Conservation (phyloP, 176 grass and related monocot species). For the Hsuehochloa calcarea region DNA sequence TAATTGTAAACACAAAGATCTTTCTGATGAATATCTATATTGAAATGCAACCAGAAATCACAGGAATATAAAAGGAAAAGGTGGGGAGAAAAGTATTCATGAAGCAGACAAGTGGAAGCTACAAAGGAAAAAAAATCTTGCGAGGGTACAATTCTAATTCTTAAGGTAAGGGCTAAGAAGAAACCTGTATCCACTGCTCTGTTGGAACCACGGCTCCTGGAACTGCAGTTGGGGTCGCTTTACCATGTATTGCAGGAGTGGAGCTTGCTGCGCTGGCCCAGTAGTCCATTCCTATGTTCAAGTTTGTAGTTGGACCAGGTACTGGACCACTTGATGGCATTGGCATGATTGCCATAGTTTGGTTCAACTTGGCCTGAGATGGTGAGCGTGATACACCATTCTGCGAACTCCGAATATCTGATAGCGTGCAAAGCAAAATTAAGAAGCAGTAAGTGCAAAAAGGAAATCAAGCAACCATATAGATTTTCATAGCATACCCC, state of each 20-base stretch:
- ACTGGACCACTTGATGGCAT: constrained; percentile 59
- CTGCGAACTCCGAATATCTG: constrained; percentile 57
- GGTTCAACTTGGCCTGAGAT: constrained; percentile 54
- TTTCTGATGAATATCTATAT: neutral
- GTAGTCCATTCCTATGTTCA: constrained; percentile 92
- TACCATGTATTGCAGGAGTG: constrained; percentile 48
- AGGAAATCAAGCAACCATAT: neutral
- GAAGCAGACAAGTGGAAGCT: neutral
- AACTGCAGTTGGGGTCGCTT: constrained; percentile 43
- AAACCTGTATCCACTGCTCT: constrained; percentile 87
- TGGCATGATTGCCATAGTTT: constrained; percentile 51
- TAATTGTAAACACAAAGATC: constrained; percentile 6
- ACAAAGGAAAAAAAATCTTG: constrained; percentile 17
- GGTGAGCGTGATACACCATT: constrained; percentile 55
- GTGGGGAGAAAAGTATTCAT: neutral
- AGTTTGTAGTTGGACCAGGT: constrained; percentile 64
- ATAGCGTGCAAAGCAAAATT: constrained; percentile 31
- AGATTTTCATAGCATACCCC: constrained; percentile 49
- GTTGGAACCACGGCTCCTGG: constrained; percentile 47
- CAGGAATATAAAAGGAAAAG: constrained; percentile 13
- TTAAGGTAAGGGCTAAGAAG: constrained; percentile 14
- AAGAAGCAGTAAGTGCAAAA: constrained; percentile 27
- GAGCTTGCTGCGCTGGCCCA: constrained; percentile 59
- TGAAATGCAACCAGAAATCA: constrained; percentile 9
- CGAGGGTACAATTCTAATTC: constrained; percentile 5